Evolutionary conservation across 257 asterid species (phyloP).

Genomic region (Paulownia fortunei): DNA sequence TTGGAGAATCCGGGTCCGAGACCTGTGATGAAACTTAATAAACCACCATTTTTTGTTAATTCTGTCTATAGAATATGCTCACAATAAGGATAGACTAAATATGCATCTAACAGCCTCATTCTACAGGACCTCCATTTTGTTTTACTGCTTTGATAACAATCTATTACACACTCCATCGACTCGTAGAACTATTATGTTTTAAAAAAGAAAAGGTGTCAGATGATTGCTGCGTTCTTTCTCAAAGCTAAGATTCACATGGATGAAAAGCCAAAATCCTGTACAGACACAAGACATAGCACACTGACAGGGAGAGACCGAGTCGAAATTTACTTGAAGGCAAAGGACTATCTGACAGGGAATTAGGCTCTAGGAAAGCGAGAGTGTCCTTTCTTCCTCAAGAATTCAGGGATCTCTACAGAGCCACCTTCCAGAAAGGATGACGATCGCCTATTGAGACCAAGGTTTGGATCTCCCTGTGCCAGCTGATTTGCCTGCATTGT

Average conservation of each 20-base stretch:
- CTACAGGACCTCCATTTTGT: slow-evolving; percentile 21
- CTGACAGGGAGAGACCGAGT: slow-evolving; percentile 8
- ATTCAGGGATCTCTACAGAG: slow-evolving; percentile 84
- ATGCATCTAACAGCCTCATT: slow-evolving; percentile 25
- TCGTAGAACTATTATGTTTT: slow-evolving; percentile 9
- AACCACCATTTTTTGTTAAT: not conserved
- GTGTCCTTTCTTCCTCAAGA: slow-evolving; percentile 86
- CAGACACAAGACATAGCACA: slow-evolving; percentile 19
- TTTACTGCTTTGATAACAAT: slow-evolving; percentile 15
- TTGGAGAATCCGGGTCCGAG: not conserved
- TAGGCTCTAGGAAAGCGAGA: slow-evolving; percentile 86
- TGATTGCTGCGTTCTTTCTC: slow-evolving; percentile 14
- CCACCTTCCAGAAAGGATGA: slow-evolving; percentile 77
- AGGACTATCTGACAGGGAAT: slow-evolving; percentile 9
- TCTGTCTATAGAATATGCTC: not conserved
- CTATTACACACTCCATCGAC: slow-evolving; percentile 17
- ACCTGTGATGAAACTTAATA: not conserved
- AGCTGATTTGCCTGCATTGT: slow-evolving; percentile 66
- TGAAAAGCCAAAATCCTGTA: slow-evolving; percentile 45
- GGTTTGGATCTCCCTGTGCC: slow-evolving; percentile 61
- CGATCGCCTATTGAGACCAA: slow-evolving; percentile 64
- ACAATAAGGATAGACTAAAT: slow-evolving; percentile 6
- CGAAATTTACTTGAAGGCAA: not conserved
- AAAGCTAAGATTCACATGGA: slow-evolving; percentile 34
- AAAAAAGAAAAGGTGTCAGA: slow-evolving; percentile 11